Conservation (phyloP, 2,329 filamentous ascomycete genomes). For the Fusarium verticillioides region DNA sequence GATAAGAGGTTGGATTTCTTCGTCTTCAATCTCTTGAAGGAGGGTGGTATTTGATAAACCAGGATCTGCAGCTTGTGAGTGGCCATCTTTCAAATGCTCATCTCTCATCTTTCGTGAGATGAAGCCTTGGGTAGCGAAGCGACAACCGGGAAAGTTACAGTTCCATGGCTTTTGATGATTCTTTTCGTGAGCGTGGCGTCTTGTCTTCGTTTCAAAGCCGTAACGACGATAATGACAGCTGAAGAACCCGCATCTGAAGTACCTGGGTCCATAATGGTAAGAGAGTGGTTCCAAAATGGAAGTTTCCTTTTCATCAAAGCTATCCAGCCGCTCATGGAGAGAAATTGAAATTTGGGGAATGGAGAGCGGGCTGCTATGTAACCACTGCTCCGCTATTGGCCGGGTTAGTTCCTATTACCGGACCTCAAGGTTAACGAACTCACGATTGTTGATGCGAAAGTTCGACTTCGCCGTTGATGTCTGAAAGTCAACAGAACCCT, state of each 20-base stretch:
- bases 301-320: accelerated
- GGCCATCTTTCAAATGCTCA: accelerated
- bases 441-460: neutral
- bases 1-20: neutral
- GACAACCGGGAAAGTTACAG: accelerated
- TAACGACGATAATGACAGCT: accelerated
- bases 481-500: no score
- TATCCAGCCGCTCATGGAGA: accelerated
- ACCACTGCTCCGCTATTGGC: neutral
- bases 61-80: accelerated
- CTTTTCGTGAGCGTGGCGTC: accelerated
- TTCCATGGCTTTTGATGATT: neutral
- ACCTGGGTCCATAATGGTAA: neutral
- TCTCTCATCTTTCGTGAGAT: neutral
- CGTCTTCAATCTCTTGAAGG: accelerated
- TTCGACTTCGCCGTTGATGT: no score
- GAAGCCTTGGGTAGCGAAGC: accelerated
- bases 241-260: accelerated
- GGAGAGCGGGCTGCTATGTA: accelerated
- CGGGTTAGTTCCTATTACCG: accelerated
- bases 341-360: accelerated
- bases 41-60: accelerated
- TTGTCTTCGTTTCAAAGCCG: accelerated
- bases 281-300: accelerated
- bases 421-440: accelerated